Evolutionary conservation across 169 alveolate genomes (phyloP).

Genomic region (Miamiensis avidus): DNA sequence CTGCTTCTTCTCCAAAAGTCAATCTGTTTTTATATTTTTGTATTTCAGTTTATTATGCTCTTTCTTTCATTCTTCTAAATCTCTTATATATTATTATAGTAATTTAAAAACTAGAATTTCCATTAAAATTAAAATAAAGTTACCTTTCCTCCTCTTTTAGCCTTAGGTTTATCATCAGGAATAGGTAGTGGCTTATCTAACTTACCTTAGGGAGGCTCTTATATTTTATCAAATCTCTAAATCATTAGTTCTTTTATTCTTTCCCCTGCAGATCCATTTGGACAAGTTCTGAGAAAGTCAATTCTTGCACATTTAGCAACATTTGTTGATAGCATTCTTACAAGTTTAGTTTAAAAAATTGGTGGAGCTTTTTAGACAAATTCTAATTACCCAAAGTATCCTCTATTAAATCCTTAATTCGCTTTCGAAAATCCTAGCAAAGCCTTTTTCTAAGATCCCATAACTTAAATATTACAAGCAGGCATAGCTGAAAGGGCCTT

Average conservation of each 20-base stretch:
- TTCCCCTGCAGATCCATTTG: slow-evolving; percentile 70
- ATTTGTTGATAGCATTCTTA: slow-evolving; percentile 82
- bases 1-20: slow-evolving; percentile 67
- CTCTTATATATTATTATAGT: not conserved
- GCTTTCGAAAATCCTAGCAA: slow-evolving; percentile 75
- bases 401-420: slow-evolving; percentile 65
- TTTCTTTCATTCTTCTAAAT: slow-evolving; percentile 24
- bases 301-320: slow-evolving; percentile 80
- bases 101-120: not conserved
- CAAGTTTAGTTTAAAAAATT: slow-evolving; percentile 56
- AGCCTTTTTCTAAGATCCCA: slow-evolving; percentile 77
- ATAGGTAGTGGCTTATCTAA: slow-evolving; percentile 70
- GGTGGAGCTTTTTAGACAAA: slow-evolving; percentile 67
- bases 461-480: slow-evolving; percentile 75
- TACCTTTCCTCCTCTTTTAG: slow-evolving; percentile 78
- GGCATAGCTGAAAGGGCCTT: slow-evolving; percentile 70
- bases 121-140: too few species aligned
- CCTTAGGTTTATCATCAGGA: slow-evolving; percentile 78
- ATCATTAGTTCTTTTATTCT: slow-evolving; percentile 59
- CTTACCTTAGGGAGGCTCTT: slow-evolving; percentile 62
- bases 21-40: slow-evolving; percentile 57
- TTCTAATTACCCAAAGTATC: slow-evolving; percentile 71
- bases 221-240: slow-evolving; percentile 67
- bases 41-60: slow-evolving; percentile 60
- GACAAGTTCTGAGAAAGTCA: slow-evolving; percentile 61